Percentiles rank a stretch among this genome's conserved stretches.
These are phyloP conservation scores for Fusarium xyrophilum DNA, from an alignment of 2,329 filamentous ascomycete genomes.

Conservation along the genomic window DNA sequence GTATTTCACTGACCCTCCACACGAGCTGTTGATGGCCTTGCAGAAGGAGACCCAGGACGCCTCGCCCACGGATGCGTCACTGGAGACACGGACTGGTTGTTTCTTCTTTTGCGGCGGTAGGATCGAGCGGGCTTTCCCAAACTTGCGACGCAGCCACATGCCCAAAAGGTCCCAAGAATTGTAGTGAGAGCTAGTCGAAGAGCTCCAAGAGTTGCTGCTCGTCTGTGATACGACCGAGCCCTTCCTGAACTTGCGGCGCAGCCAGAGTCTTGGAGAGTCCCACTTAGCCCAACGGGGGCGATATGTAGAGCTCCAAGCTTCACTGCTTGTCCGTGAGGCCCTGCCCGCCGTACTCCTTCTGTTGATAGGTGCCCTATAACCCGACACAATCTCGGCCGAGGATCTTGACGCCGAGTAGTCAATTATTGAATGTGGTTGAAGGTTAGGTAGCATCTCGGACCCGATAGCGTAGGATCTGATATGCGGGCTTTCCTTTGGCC, in stretches of 20 bases:
- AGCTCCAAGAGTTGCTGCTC: background rate
- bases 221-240: rapidly evolving
- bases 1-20: background rate
- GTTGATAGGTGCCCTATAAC: no score
- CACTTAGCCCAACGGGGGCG: background rate
- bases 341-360: rapidly evolving
- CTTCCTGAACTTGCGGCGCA: background rate
- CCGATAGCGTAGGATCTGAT: background rate
- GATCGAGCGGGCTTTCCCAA: no score
- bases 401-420: background rate
- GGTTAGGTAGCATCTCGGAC: background rate
- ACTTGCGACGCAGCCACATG: background rate
- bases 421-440: background rate
- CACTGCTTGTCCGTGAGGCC: background rate
- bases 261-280: background rate
- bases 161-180: background rate
- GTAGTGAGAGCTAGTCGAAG: background rate
- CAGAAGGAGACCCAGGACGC: background rate
- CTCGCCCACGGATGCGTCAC: background rate
- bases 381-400: background rate
- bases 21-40: background rate
- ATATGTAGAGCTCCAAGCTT: background rate
- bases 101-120: background rate
- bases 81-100: rapidly evolving
- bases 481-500: background rate